A percentile compares a stretch with the other conserved stretches of the same genome.
These are phyloP conservation scores for Xylariaceae sp. DNA, from an alignment of 2,329 filamentous ascomycete genomes.

Conservation along the genomic window DNA sequence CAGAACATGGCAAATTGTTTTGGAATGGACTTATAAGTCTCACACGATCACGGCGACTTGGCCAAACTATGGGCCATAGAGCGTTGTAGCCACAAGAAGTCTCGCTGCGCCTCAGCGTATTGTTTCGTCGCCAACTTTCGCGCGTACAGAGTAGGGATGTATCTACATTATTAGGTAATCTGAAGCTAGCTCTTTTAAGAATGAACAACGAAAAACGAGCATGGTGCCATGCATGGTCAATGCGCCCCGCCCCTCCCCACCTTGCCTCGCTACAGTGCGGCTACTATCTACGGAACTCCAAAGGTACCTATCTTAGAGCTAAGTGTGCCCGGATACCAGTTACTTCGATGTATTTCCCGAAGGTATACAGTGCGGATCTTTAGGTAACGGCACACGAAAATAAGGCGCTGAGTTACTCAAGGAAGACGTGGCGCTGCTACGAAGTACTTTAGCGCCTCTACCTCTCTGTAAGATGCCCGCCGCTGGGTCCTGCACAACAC, in stretches of 20 bases:
- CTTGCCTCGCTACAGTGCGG: no score
- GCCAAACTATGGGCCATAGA: no score
- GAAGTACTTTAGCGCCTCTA: not conserved
- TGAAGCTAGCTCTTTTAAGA: not conserved
- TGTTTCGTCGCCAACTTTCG: no score
- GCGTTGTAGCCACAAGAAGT: no score
- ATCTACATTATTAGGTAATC: no score
- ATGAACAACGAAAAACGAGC: not conserved
- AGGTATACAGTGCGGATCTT: not conserved
- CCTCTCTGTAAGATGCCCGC: not conserved
- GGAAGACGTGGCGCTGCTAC: not conserved
- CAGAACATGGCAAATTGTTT: no score
- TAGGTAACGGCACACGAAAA: not conserved
- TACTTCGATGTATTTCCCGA: not conserved
- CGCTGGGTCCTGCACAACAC: slow-evolving; percentile 11
- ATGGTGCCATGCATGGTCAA: not conserved
- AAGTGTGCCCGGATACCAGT: not conserved
- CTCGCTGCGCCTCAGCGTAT: no score
- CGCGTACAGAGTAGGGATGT: no score
- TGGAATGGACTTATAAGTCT: no score
- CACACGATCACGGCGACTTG: no score
- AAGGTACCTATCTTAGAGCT: not conserved
- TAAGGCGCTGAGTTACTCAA: not conserved
- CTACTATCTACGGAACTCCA: not conserved
- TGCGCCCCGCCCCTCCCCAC: not conserved